These are phyloP conservation scores for Ensete glaucum DNA, from an alignment of 176 grass and related monocot species.

Conservation along the genomic window DNA sequence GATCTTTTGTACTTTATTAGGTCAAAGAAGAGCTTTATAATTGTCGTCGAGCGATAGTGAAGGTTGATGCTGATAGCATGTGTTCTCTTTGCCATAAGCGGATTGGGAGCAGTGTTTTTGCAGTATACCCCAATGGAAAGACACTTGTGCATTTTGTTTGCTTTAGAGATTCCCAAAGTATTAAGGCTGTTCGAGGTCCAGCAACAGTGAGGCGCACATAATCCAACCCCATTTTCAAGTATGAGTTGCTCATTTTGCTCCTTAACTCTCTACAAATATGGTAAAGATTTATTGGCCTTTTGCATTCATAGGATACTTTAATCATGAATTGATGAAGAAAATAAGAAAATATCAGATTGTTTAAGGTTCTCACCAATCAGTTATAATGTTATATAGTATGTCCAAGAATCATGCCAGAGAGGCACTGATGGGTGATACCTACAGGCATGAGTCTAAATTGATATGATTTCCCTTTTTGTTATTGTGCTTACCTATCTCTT, in stretches of 20 bases:
- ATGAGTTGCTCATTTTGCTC: not conserved
- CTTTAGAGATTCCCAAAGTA: slow-evolving; percentile 89
- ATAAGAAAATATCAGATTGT: not conserved
- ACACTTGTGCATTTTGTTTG: slow-evolving; percentile 97
- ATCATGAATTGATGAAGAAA: not conserved
- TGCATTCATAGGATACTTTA: not conserved
- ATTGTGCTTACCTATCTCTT: not conserved
- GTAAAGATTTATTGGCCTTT: not conserved
- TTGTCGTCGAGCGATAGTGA: slow-evolving; percentile 54
- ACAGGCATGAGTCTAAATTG: not conserved
- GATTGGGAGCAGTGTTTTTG: slow-evolving; percentile 87
- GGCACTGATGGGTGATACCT: not conserved
- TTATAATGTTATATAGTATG: not conserved
- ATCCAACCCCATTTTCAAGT: not conserved
- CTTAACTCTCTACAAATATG: not conserved
- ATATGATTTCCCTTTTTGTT: not conserved
- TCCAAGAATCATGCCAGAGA: not conserved
- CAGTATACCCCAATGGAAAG: slow-evolving; percentile 95
- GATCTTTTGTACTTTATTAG: slow-evolving; percentile 33
- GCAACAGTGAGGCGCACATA: slow-evolving; percentile 39
- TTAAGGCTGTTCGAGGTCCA: slow-evolving; percentile 59
- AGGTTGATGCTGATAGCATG: slow-evolving; percentile 86
- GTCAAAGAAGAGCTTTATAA: slow-evolving; percentile 87
- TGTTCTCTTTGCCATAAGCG: slow-evolving; percentile 90
- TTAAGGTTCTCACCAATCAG: not conserved